Base-by-base conservation (phyloP, 2,329 filamentous ascomycete genomes). In the Beauveria sp. region DNA sequence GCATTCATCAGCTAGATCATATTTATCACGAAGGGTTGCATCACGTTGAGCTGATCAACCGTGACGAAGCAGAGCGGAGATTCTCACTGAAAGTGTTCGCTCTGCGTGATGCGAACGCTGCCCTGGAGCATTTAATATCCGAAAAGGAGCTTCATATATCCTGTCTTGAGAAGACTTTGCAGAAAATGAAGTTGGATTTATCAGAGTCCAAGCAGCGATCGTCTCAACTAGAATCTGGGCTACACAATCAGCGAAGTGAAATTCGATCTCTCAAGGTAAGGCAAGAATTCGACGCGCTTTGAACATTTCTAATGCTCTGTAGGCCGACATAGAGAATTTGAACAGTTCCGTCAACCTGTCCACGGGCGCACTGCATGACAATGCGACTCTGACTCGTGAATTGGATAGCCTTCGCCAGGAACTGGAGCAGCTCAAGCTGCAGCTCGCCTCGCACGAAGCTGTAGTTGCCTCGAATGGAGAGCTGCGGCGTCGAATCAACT, bases 381-480 rank as follows among this genome's bases (percentile, higher is more conserved):
- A 86, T 66, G 75, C 83, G 20, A 74, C 79, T 5, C 72, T 86
- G 9, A 73, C 74, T 6, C 77, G 80, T 49, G 82, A 86, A 65
- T 68, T 86, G 8, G 77, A 78, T 30, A 70, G 77, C 7, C 69
- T 86, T 12, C 81, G 81, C 63, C 82, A 81, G 26, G 82, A 86
- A 66, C 65, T 85, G 18, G 81, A 85, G 46, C 81, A 85, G 61
- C 74, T 86, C 28, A 76, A 77, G 65, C 78, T 81, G 2, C 82
- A 85, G 67, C 71, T 85, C 12, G 70, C 76, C 30, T 78, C 80
- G 16, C 85, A 93, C 59, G 86, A 92, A 68, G 81, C 83, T 2
- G 77, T 90, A 12, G 78, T 96, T 18, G 80, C 88, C 1, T 91
- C 96, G 70, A 96, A 96, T 72, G 79, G 93, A 51, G 82, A 88